phyloP scores from a whole-genome alignment of 108 stramenopile genomes.

The Aurantiochytrium sp. region DNA sequence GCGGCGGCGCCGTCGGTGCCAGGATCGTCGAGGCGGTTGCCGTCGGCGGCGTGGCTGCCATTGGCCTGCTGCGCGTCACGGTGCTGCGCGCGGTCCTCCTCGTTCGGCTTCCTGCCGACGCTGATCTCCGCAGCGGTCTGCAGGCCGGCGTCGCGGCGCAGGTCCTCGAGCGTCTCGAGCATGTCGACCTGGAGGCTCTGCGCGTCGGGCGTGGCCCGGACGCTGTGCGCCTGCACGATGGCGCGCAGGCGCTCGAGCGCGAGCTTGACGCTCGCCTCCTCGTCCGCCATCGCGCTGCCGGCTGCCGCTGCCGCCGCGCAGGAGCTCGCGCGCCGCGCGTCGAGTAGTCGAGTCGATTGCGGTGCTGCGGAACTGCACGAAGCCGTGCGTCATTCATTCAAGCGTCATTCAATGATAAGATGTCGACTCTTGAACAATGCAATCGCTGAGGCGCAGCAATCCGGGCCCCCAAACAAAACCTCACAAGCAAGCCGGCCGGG shows the following conservation, averaged over 20 bases:
- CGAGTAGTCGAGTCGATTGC: too few relatives aligned
- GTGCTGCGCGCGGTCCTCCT: not conserved
- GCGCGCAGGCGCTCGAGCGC: not conserved
- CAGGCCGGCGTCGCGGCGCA: not conserved
- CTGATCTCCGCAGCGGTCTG: not conserved
- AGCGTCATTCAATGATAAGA: too few relatives aligned
- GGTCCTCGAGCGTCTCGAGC: not conserved
- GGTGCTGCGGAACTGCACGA: too few relatives aligned
- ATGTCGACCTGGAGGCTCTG: not conserved
- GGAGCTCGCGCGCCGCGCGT: too few relatives aligned
- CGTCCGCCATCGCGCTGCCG: too few relatives aligned
- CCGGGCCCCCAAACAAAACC: too few relatives aligned
- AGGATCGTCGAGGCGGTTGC: not conserved
- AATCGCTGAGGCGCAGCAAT: too few relatives aligned
- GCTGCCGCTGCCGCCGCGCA: too few relatives aligned
- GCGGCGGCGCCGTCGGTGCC: not conserved
- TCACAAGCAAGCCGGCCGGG: too few relatives aligned
- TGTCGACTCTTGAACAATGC: too few relatives aligned
- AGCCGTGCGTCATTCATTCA: too few relatives aligned
- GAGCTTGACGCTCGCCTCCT: not conserved
- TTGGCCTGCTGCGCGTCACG: not conserved
- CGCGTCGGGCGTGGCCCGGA: not conserved
- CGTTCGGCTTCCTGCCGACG: not conserved
- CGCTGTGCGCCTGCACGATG: not conserved
- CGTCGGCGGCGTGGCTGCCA: not conserved